Conservation (phyloP, 2,329 filamentous ascomycete genomes). For the Colletotrichum cereale region DNA sequence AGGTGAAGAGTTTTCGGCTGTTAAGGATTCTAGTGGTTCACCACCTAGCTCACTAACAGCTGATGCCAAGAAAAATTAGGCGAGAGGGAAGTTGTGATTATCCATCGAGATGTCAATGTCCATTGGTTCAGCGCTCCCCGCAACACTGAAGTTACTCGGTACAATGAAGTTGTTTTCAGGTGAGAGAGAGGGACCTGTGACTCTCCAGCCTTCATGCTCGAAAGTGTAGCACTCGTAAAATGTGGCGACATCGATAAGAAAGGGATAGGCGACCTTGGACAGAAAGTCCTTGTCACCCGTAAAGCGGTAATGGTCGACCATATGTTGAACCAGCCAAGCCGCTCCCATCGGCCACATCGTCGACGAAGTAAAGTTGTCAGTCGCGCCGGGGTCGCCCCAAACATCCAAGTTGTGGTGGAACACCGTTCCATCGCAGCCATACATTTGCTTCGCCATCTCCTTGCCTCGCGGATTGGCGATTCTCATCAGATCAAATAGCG, state of each 20-base stretch:
- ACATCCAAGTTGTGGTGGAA: constrained; percentile 56
- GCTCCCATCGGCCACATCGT: constrained; percentile 55
- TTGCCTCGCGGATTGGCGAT: constrained; percentile 48
- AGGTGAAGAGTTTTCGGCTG: no score
- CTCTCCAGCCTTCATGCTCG: constrained; percentile 45
- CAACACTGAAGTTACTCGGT: constrained; percentile 32
- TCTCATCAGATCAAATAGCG: constrained; percentile 54
- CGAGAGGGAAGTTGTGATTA: no score
- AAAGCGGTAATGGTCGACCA: constrained; percentile 55
- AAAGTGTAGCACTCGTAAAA: constrained; percentile 56
- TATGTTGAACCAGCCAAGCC: constrained; percentile 55
- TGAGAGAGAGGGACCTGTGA: constrained; percentile 44
- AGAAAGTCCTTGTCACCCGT: constrained; percentile 46
- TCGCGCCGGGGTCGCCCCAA: constrained; percentile 54
- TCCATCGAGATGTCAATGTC: constrained; percentile 46
- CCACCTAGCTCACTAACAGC: no score
- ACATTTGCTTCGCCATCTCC: constrained; percentile 52
- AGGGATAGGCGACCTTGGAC: constrained; percentile 44
- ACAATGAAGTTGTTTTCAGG: constrained; percentile 44
- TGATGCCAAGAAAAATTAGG: no score
- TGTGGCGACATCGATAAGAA: constrained; percentile 50
- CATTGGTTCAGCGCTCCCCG: constrained; percentile 34
- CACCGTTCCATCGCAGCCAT: constrained; percentile 53
- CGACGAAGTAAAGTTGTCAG: constrained; percentile 45
- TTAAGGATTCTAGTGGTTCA: no score